A percentile compares a stretch with the other conserved stretches of the same genome.
Evolutionary conservation across 192 early-diverging fungal species (phyloP).

Genomic region (Kickxella alabastrina): DNA sequence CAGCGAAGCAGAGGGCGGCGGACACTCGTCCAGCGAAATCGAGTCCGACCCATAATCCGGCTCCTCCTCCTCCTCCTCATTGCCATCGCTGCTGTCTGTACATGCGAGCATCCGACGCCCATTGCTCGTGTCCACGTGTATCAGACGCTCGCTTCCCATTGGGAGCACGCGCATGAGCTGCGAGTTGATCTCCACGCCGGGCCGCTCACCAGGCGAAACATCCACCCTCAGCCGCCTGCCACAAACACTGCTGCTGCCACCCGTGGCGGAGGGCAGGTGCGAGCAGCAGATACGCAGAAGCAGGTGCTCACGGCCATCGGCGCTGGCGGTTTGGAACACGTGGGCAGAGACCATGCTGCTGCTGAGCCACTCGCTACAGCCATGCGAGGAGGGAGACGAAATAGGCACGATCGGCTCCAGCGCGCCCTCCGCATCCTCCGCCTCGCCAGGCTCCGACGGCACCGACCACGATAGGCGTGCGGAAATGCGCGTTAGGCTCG

Average conservation of each 20-base stretch:
- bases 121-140: conserved; percentile 17
- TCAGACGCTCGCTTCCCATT: conserved; percentile 9
- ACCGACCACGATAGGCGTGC: too few species aligned
- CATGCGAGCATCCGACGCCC: conserved; percentile 12
- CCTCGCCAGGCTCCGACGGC: too few species aligned
- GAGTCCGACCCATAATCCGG: not conserved
- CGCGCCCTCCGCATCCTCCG: too few species aligned
- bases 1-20: too few species aligned
- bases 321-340: not conserved
- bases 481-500: too few species aligned
- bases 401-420: too few species aligned
- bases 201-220: not conserved
- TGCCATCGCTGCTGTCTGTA: conserved; percentile 7
- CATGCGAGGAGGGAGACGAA: conserved; percentile 5
- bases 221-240: too few species aligned
- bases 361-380: conserved; percentile 5
- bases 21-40: not conserved
- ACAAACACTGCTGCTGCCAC: too few species aligned
- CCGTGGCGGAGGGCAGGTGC: too few species aligned
- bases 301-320: not conserved
- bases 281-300: too few species aligned
- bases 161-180: conserved; percentile 36
- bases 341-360: not conserved
- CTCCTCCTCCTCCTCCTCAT: not conserved
- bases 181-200: conserved; percentile 24